These are phyloP conservation scores for Musa itinerans DNA, from an alignment of 176 grass and related monocot species.

Conservation along the genomic window DNA sequence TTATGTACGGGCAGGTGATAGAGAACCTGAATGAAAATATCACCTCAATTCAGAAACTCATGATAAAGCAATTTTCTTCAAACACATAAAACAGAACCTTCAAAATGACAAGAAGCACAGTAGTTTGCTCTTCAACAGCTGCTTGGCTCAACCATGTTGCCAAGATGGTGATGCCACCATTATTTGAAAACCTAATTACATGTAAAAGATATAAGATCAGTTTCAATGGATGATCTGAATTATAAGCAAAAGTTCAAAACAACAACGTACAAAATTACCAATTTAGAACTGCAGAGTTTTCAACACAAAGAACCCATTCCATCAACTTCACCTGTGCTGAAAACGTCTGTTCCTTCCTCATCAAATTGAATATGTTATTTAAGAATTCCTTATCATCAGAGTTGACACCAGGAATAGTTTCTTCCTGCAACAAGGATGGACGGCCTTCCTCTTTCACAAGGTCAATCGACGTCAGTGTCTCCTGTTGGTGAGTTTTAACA, in stretches of 20 bases:
- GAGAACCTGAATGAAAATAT: constrained; percentile 46
- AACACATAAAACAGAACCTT: constrained; percentile 53
- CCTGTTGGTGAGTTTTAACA: constrained; percentile 14
- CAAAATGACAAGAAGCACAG: constrained; percentile 75
- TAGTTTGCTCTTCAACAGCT: constrained; percentile 82
- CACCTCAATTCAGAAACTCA: constrained; percentile 18
- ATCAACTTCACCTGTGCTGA: constrained; percentile 84
- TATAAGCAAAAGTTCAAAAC: constrained; percentile 19
- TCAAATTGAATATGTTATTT: constrained; percentile 72
- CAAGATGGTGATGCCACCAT: constrained; percentile 73
- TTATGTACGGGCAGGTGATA: constrained; percentile 81
- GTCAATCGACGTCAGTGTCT: constrained; percentile 25
- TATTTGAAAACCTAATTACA: constrained; percentile 67
- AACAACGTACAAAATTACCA: constrained; percentile 35
- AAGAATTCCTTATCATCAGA: constrained; percentile 85
- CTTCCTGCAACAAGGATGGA: constrained; percentile 28
- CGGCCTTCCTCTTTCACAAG: constrained; percentile 27
- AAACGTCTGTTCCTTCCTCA: constrained; percentile 79
- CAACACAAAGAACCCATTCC: constrained; percentile 78
- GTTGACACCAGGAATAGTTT: constrained; percentile 34
- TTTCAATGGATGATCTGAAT: constrained; percentile 17
- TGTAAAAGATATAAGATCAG: constrained; percentile 2
- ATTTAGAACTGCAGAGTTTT: constrained; percentile 64
- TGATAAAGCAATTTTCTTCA: constrained; percentile 12
- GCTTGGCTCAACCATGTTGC: constrained; percentile 74